phyloP scores from a whole-genome alignment of 2,329 filamentous ascomycete genomes.

The Exophiala sideris region DNA sequence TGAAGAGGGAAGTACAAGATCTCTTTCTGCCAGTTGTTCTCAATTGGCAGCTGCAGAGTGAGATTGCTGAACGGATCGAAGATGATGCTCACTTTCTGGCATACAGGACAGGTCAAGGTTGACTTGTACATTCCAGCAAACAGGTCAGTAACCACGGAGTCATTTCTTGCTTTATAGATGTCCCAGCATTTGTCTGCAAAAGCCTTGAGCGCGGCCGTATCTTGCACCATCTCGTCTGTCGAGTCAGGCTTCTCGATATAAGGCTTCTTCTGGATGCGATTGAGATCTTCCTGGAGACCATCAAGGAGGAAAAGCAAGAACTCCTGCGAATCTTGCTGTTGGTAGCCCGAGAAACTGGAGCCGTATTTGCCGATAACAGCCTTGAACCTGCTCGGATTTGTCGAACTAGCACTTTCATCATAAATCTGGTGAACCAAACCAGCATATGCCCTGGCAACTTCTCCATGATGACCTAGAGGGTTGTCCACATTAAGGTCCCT shows the following conservation, averaged over 20 bases:
- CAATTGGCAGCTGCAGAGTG: constrained; percentile 83
- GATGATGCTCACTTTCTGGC: constrained; percentile 94
- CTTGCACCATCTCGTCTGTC: constrained; percentile 88
- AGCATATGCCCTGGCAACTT: constrained; percentile 82
- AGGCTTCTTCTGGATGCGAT: constrained; percentile 89
- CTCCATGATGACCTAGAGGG: constrained; percentile 77
- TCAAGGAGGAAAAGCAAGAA: constrained; percentile 94
- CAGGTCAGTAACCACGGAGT: constrained; percentile 90
- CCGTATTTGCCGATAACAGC: constrained; percentile 74
- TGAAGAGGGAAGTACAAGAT: constrained; percentile 76
- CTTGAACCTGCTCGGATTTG: constrained; percentile 80
- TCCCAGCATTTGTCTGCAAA: constrained; percentile 88
- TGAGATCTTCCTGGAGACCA: constrained; percentile 90
- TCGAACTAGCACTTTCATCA: constrained; percentile 63
- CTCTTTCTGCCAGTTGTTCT: constrained; percentile 72
- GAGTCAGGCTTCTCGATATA: constrained; percentile 98
- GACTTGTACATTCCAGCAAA: constrained; percentile 99
- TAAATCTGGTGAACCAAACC: constrained; percentile 75
- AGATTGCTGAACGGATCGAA: constrained; percentile 97
- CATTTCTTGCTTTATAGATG: constrained; percentile 87
- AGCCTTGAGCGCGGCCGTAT: constrained; percentile 72
- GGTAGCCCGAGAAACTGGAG: constrained; percentile 85
- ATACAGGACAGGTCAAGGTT: constrained; percentile 85
- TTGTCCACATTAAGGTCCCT: constrained; percentile 82
- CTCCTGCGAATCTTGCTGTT: constrained; percentile 95